phyloP scores from a whole-genome alignment of 139 green algal species.

The Chlamydomonas sphaeroides region DNA sequence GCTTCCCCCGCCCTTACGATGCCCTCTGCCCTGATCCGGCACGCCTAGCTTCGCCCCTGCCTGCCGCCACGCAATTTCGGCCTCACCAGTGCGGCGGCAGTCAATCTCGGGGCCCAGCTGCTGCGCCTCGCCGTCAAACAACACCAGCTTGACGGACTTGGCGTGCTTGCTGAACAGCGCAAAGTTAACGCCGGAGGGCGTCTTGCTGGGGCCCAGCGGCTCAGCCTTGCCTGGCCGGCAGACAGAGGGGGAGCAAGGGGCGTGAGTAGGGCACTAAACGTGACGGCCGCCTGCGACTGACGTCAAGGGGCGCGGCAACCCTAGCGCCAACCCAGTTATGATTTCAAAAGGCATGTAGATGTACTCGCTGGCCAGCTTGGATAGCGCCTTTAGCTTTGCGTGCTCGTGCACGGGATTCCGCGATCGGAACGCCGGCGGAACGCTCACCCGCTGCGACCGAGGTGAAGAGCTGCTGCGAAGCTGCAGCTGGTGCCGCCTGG shows the following conservation, averaged over 20 bases:
- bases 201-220: constrained; percentile 80
- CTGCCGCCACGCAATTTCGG: background rate
- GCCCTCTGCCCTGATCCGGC: background rate
- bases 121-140: constrained; percentile 64
- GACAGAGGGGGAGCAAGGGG: no score
- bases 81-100: constrained; percentile 48
- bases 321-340: no score
- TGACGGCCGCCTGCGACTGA: no score
- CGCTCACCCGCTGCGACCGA: constrained; percentile 7
- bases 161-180: constrained; percentile 77
- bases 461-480: background rate
- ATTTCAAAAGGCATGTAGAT: no score
- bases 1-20: no score
- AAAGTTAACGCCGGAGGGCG: constrained; percentile 81
- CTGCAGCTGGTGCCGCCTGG: background rate
- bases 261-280: background rate
- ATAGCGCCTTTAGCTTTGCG: no score
- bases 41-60: background rate
- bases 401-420: no score
- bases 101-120: constrained; percentile 58
- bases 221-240: constrained; percentile 48
- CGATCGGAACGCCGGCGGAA: no score
- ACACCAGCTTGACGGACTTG: constrained; percentile 68
- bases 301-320: no score
- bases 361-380: no score